Percentiles rank a stretch among this genome's conserved stretches.
Conservation (phyloP, 768 basidiomycete species). For the Hysterangium stoloniferum region DNA sequence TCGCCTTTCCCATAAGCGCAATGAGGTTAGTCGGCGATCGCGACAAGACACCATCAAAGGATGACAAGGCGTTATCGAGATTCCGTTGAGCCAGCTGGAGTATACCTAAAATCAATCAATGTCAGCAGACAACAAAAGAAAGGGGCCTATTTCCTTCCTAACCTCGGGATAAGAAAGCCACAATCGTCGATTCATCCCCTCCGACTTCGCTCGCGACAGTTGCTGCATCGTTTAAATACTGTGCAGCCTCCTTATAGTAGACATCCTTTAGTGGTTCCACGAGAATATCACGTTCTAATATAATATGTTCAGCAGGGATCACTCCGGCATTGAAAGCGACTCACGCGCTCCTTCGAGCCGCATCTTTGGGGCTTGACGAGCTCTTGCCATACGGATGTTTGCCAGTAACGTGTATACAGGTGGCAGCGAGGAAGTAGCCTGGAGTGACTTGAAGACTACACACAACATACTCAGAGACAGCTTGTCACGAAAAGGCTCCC, state of each 20-base stretch:
- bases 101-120: constrained; percentile 49
- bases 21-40: constrained; percentile 81
- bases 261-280: constrained; percentile 58
- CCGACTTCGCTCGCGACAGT: constrained; percentile 50
- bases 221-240: constrained; percentile 53
- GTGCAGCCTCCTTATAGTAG: constrained; percentile 62
- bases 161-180: constrained; percentile 65
- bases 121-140: constrained; percentile 2
- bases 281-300: constrained; percentile 49
- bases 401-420: constrained; percentile 79
- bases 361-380: constrained; percentile 78
- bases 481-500: not conserved
- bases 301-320: not conserved
- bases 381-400: constrained; percentile 74
- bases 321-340: constrained; percentile 24
- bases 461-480: not conserved
- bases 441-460: constrained; percentile 12
- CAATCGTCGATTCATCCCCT: constrained; percentile 38
- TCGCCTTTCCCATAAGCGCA: constrained; percentile 83
- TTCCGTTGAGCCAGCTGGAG: constrained; percentile 73
- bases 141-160: constrained; percentile 18
- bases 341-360: constrained; percentile 65
- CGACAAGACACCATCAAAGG: constrained; percentile 73
- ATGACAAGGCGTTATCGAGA: constrained; percentile 73
- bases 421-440: constrained; percentile 32